Conservation (phyloP, 1,284 basidiomycete genomes). For the Puccinia horiana region DNA sequence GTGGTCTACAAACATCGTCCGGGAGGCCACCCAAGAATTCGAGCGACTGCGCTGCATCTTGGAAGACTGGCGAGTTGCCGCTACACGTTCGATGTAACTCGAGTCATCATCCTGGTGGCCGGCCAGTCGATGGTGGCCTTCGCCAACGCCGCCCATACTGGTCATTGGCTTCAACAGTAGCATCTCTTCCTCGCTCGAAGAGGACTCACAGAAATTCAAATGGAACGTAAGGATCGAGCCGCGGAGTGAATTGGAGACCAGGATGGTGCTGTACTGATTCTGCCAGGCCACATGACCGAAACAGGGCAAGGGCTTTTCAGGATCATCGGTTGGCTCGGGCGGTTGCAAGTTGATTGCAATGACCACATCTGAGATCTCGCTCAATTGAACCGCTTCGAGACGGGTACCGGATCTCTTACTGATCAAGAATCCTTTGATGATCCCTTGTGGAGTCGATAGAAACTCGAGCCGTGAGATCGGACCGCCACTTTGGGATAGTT, state of each 20-base stretch:
- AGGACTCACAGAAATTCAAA: slow-evolving; percentile 19
- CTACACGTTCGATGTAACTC: slow-evolving; percentile 25
- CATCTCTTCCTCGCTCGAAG: neutral
- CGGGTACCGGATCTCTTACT: slow-evolving; percentile 8
- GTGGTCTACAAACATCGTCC: slow-evolving; percentile 29
- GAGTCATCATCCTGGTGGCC: slow-evolving; percentile 20
- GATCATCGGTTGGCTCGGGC: neutral
- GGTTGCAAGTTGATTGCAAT: slow-evolving; percentile 1
- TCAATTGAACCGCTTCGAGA: slow-evolving; percentile 25
- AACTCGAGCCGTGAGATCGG: slow-evolving; percentile 35
- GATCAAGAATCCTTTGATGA: slow-evolving; percentile 23
- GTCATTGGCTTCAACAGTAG: neutral
- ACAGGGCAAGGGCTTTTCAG: neutral
- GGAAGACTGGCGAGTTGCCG: neutral
- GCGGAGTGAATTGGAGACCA: slow-evolving; percentile 41
- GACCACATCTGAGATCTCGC: slow-evolving; percentile 12
- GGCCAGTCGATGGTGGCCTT: neutral
- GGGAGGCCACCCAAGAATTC: neutral
- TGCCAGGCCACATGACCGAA: slow-evolving; percentile 39
- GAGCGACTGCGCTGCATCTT: slow-evolving; percentile 23
- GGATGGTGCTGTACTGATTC: slow-evolving; percentile 21
- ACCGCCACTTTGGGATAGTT: neutral
- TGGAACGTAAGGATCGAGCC: slow-evolving; percentile 41
- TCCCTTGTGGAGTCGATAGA: neutral
- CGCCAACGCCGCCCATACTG: neutral